These are phyloP conservation scores for Epichloe sylvatica DNA, from an alignment of 2,329 filamentous ascomycete species.

Conservation along the genomic window DNA sequence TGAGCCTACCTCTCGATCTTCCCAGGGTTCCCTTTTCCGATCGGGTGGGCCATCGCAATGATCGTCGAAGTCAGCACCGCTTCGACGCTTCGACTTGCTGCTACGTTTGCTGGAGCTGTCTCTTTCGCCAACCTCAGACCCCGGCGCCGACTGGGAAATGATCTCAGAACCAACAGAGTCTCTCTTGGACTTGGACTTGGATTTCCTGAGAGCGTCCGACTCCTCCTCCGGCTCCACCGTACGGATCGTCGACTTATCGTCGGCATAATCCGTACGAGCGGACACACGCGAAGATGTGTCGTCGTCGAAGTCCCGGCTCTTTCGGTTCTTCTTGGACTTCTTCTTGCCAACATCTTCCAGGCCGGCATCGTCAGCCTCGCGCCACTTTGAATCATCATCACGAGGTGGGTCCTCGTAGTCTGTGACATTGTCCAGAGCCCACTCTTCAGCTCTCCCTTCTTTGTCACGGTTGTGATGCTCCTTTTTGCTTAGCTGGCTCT, in stretches of 20 bases:
- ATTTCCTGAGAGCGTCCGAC: constrained; percentile 21
- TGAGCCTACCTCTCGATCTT: constrained; percentile 35
- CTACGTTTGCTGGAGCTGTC: constrained; percentile 24
- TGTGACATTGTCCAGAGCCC: constrained; percentile 10
- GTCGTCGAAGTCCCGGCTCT: constrained; percentile 17
- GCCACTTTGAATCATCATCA: constrained; percentile 9
- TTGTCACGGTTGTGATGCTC: constrained; percentile 30
- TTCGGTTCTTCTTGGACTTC: constrained; percentile 17
- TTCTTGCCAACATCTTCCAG: constrained; percentile 14
- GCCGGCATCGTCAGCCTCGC: constrained; percentile 10
- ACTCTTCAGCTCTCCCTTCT: constrained; percentile 12
- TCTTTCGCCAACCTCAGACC: constrained; percentile 23
- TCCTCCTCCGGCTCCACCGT: constrained; percentile 18
- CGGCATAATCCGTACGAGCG: constrained; percentile 17
- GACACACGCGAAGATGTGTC: constrained; percentile 13
- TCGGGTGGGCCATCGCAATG: constrained; percentile 25
- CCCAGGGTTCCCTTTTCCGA: constrained; percentile 24
- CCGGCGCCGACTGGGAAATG: constrained; percentile 18
- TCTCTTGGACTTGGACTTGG: constrained; percentile 22
- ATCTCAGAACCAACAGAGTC: constrained; percentile 17
- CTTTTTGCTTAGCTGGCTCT: constrained; percentile 18
- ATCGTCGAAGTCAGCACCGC: constrained; percentile 19
- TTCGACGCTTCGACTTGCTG: constrained; percentile 26
- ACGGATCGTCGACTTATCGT: constrained; percentile 11
- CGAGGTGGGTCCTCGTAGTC: constrained; percentile 13